These are phyloP conservation scores for Fusarium sp. DNA, from an alignment of 2,329 filamentous ascomycete genomes.

Conservation along the genomic window DNA sequence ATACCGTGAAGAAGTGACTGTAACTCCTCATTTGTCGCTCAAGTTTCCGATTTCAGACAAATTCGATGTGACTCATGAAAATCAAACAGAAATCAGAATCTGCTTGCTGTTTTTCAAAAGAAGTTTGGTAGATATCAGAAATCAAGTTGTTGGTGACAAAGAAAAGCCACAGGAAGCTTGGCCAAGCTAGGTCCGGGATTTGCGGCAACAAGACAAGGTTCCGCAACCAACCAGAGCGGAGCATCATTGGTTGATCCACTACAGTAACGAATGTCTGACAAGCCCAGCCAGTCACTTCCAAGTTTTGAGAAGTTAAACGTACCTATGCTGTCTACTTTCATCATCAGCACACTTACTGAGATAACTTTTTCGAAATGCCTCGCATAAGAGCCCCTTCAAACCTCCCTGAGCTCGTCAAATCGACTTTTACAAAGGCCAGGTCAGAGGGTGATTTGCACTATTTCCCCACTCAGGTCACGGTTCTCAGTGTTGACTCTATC, in stretches of 20 bases:
- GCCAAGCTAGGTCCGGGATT: neutral
- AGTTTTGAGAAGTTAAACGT: neutral
- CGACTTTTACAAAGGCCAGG: slow-evolving; percentile 61
- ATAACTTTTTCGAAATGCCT: slow-evolving; percentile 47
- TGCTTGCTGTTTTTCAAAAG: neutral
- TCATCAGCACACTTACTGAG: too few relatives aligned
- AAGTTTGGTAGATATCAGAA: neutral
- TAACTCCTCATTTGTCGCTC: neutral
- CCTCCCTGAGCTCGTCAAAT: slow-evolving; percentile 63
- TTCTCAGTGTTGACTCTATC: slow-evolving; percentile 57
- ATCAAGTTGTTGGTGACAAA: neutral
- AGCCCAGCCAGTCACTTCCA: neutral
- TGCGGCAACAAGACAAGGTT: slow-evolving; percentile 7
- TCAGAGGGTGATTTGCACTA: slow-evolving; percentile 62
- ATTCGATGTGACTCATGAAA: neutral
- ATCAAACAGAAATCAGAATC: too few relatives aligned
- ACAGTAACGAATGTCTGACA: neutral
- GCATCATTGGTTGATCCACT: neutral
- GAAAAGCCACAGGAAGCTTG: slow-evolving; percentile 7
- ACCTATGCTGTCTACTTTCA: too few relatives aligned
- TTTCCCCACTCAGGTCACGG: slow-evolving; percentile 64
- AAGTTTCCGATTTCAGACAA: neutral
- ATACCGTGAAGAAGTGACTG: neutral
- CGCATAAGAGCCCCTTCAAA: slow-evolving; percentile 56
- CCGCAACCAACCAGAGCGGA: slow-evolving; percentile 7